Evolutionary conservation across 2,329 filamentous ascomycete genomes (phyloP).

Genomic region (Pezicula radicicola): DNA sequence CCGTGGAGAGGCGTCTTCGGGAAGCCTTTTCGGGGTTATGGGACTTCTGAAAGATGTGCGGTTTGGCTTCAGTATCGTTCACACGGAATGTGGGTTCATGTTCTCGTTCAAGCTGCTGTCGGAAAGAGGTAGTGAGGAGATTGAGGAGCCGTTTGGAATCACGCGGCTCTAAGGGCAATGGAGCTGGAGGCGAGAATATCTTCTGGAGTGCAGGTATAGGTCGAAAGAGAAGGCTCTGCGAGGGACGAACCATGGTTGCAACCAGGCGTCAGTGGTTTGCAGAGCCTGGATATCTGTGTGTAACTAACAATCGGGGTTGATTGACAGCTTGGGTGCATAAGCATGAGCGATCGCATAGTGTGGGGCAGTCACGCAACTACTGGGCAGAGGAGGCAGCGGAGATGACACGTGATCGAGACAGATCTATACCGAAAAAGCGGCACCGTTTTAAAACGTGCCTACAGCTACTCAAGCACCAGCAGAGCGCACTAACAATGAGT

Average conservation of each 20-base stretch:
- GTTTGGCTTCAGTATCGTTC: slow-evolving; percentile 7
- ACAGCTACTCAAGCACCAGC: too few relatives aligned
- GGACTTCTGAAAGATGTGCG: too few relatives aligned
- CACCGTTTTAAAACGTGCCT: too few relatives aligned
- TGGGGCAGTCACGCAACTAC: too few relatives aligned
- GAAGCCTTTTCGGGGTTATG: too few relatives aligned
- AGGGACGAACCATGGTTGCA: slow-evolving; percentile 46
- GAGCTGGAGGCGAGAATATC: slow-evolving; percentile 46
- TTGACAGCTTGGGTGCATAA: too few relatives aligned
- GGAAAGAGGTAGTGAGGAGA: slow-evolving; percentile 60
- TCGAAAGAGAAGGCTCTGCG: slow-evolving; percentile 42
- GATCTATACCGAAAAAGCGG: too few relatives aligned
- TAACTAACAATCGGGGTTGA: not conserved
- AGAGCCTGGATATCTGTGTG: too few relatives aligned
- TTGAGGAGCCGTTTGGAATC: slow-evolving; percentile 58
- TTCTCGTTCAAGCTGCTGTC: slow-evolving; percentile 57
- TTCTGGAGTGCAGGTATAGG: slow-evolving; percentile 38
- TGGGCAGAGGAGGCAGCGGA: too few relatives aligned
- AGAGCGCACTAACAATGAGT: too few relatives aligned
- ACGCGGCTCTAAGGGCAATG: slow-evolving; percentile 48
- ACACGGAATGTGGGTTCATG: slow-evolving; percentile 30
- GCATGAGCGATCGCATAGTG: not conserved
- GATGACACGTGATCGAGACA: too few relatives aligned
- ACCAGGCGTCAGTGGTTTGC: slow-evolving; percentile 3
- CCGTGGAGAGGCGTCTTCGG: too few relatives aligned